phyloP scores from a whole-genome alignment of 805 yeast genomes.

The Blastobotrys peoriensis region DNA sequence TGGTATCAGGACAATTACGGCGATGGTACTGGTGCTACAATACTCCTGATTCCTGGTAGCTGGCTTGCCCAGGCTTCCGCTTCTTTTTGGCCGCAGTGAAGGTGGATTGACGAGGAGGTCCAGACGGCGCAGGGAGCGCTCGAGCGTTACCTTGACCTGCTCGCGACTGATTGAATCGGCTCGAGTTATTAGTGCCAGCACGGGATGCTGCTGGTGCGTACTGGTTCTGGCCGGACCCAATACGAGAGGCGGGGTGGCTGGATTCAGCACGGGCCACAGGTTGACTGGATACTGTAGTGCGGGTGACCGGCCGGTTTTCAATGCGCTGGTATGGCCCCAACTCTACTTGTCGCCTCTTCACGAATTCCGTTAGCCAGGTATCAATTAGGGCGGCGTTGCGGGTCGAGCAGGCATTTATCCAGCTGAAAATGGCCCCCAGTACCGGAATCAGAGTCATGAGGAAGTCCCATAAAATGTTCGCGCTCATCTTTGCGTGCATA shows the following conservation, averaged over 20 bases:
- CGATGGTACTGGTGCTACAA: too few relatives aligned
- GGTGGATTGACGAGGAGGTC: too few relatives aligned
- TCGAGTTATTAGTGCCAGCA: too few relatives aligned
- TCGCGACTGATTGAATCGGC: too few relatives aligned
- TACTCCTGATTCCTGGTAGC: slow-evolving; percentile 1
- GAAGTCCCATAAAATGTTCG: slow-evolving; percentile 69
- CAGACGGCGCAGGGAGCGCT: too few relatives aligned
- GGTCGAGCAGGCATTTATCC: slow-evolving; percentile 83
- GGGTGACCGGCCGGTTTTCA: slow-evolving; percentile 8
- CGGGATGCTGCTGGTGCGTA: too few relatives aligned
- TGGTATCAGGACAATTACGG: too few relatives aligned
- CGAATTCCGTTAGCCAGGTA: slow-evolving; percentile 32
- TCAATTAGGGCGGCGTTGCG: slow-evolving; percentile 82
- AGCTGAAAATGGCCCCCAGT: slow-evolving; percentile 68
- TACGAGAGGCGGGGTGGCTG: too few relatives aligned
- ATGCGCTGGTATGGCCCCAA: slow-evolving; percentile 16
- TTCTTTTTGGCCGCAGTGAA: slow-evolving; percentile 3
- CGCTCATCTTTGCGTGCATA: slow-evolving; percentile 63
- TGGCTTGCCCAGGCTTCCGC: slow-evolving; percentile 1
- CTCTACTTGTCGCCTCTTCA: slow-evolving; percentile 14
- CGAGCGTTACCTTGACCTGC: too few relatives aligned
- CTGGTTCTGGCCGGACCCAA: too few relatives aligned
- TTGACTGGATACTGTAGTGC: too few relatives aligned
- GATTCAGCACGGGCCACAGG: too few relatives aligned
- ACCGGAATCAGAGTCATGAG: slow-evolving; percentile 73